Percentiles rank a stretch among this genome's conserved stretches.
These are phyloP conservation scores for Neurospora sp. DNA, from an alignment of 495 filamentous ascomycete species.

Conservation along the genomic window DNA sequence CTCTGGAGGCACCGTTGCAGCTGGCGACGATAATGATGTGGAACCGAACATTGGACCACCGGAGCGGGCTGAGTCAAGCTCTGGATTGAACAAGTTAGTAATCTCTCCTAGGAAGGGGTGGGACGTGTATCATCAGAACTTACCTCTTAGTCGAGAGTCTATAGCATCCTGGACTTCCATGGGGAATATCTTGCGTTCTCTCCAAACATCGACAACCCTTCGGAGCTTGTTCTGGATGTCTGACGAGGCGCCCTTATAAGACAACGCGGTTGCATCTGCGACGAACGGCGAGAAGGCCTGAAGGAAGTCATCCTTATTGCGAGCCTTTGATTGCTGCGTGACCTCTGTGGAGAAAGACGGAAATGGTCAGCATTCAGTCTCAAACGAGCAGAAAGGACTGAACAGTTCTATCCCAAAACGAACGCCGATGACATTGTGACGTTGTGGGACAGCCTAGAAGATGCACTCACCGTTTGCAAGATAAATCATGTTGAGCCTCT, in stretches of 20 bases:
- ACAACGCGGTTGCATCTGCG: constrained; percentile 69
- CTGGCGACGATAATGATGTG: constrained; percentile 4
- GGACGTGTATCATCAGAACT: not conserved
- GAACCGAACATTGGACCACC: constrained; percentile 63
- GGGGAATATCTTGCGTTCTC: constrained; percentile 78
- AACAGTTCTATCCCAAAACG: constrained; percentile 10
- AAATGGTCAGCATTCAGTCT: constrained; percentile 14
- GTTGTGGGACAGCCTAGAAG: not conserved
- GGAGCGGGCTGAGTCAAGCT: constrained; percentile 68
- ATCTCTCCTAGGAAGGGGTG: not conserved
- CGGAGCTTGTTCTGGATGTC: constrained; percentile 82
- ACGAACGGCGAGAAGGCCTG: constrained; percentile 84
- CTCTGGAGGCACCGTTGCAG: constrained; percentile 57
- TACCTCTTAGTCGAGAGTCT: constrained; percentile 71
- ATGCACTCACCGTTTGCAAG: constrained; percentile 73
- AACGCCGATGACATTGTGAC: not conserved
- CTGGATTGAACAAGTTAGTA: constrained; percentile 31
- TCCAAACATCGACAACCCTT: constrained; percentile 91
- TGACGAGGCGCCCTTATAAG: constrained; percentile 75
- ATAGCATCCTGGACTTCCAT: constrained; percentile 62
- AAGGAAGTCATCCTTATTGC: constrained; percentile 83
- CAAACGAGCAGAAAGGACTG: not conserved
- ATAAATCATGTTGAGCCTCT: constrained; percentile 85
- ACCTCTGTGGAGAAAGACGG: constrained; percentile 53
- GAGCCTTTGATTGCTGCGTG: constrained; percentile 84